These are phyloP conservation scores for Lasiodiplodia gonubiensis DNA, from an alignment of 2,329 filamentous ascomycete genomes.

Conservation along the genomic window DNA sequence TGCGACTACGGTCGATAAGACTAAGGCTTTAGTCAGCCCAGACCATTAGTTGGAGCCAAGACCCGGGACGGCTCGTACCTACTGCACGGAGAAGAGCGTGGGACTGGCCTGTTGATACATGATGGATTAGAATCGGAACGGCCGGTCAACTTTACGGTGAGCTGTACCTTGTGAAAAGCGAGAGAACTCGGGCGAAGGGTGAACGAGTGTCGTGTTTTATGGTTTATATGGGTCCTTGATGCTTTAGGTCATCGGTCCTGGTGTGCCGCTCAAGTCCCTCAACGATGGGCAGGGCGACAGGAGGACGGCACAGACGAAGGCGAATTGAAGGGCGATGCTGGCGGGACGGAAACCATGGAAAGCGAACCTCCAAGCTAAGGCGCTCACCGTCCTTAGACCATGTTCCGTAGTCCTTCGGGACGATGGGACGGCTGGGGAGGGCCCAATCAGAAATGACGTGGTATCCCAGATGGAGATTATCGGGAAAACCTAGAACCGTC, in stretches of 20 bases:
- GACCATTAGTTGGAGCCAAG: neutral
- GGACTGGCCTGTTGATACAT: slow-evolving; percentile 11
- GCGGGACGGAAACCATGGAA: neutral
- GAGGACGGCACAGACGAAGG: neutral
- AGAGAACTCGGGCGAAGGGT: neutral
- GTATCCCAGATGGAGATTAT: neutral
- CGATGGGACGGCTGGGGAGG: neutral
- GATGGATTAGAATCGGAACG: neutral
- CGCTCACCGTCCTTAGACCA: neutral
- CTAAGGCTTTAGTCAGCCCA: slow-evolving; percentile 17
- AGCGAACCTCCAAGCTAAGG: neutral
- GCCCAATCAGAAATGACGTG: neutral
- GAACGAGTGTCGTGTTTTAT: slow-evolving; percentile 5
- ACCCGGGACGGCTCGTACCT: neutral
- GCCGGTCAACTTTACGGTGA: too few relatives aligned
- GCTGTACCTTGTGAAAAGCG: neutral
- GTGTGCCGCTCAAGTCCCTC: neutral
- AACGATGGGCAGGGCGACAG: neutral
- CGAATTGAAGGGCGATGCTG: neutral
- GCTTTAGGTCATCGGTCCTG: neutral
- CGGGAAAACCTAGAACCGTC: neutral
- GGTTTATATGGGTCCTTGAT: neutral
- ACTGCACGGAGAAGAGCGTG: slow-evolving; percentile 15
- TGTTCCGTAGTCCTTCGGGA: slow-evolving; percentile 7
- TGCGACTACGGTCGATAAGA: slow-evolving; percentile 8